Evolutionary conservation across 177 flowering plant genomes (phyloP), one percentile per base, ranked within the genome.

Genomic region (Vitis hybrid): DNA sequence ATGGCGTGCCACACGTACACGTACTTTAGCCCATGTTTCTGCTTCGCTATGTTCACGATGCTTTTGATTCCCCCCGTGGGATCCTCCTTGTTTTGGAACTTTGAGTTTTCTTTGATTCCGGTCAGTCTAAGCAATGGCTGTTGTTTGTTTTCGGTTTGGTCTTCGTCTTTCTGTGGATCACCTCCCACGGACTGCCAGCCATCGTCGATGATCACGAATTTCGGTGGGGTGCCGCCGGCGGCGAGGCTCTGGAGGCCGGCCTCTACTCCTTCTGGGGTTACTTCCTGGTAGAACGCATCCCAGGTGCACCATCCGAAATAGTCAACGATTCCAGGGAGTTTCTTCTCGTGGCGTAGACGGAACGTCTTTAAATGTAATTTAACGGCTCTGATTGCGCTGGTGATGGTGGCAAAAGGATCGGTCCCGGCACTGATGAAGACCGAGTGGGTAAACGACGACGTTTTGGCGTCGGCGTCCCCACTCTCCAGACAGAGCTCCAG

Each of bases 261-360:
- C 69, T 87, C 95, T 5, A 95, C 98, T 0, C 92, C 99, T 59
- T 94, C 94, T 70, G 88, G 97, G 31, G 90, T 94, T 12, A 95
- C 98, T 2, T 92, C 95, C 50, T 92, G 90, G 80, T 95, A 95
- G 71, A 95, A 95, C 11, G 98, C 99, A 72, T 92, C 99, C 99
- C 99, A 95, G 3, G 97, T 92, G 82, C 98, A 95, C 99, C 98
- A 95, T 7, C 99, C 98, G 70, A 95, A 95, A 61, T 80, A 89
- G 79, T 95, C 97, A 12, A 89, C 82, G 53, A 92, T 86, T 11
- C 84, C 85, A 0, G 99, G 98, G 62, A 95, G 68, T 59, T 83
- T 88, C 82, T 95, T 95, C 88, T 95, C 98, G 38, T 82, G 81
- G 7, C 94, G 82, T 67, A 77, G 90, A 56, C 89, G 83, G 78